These are phyloP conservation scores for Saccharomycopsis synnaedendra DNA, from an alignment of 805 yeast species.

Conservation along the genomic window DNA sequence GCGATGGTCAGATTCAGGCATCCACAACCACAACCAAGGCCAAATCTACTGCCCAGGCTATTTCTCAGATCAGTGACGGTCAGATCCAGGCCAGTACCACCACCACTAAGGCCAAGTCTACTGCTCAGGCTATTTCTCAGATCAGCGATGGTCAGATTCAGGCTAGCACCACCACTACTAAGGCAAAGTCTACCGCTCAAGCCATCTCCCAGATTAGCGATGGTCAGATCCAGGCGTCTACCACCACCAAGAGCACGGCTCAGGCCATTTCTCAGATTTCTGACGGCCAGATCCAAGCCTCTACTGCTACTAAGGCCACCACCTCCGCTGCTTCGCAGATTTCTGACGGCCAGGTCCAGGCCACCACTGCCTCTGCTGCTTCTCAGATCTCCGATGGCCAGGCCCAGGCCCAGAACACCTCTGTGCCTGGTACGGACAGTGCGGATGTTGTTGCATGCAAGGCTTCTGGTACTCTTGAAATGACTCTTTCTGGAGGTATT, in stretches of 20 bases:
- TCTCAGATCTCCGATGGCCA: constrained; percentile 19
- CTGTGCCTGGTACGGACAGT: constrained; percentile 20
- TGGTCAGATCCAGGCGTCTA: constrained; percentile 30
- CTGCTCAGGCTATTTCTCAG: constrained; percentile 30
- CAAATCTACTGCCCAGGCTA: constrained; percentile 18
- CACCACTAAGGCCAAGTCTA: constrained; percentile 17
- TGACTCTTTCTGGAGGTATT: constrained; percentile 37
- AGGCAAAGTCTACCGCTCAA: constrained; percentile 22
- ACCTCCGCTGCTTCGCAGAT: constrained; percentile 20
- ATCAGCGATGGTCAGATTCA: constrained; percentile 54
- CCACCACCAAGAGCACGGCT: constrained; percentile 21
- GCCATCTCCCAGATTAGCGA: constrained; percentile 31
- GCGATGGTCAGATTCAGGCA: constrained; percentile 32
- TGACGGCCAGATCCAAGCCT: constrained; percentile 40
- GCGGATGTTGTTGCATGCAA: constrained; percentile 19
- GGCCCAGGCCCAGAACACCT: constrained; percentile 23
- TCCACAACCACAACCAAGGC: constrained; percentile 20
- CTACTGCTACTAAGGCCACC: constrained; percentile 18
- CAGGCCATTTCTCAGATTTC: constrained; percentile 31
- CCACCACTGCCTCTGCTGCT: constrained; percentile 17
- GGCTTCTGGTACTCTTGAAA: constrained; percentile 32
- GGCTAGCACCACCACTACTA: constrained; percentile 27
- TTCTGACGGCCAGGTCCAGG: constrained; percentile 25
- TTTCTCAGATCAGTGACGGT: constrained; percentile 39
- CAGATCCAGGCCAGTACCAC: constrained; percentile 29